Percentiles rank a stretch among this genome's conserved stretches.
Evolutionary conservation across 345 rosid genomes (phyloP).

Genomic region (Crucihimalaya himalaica): DNA sequence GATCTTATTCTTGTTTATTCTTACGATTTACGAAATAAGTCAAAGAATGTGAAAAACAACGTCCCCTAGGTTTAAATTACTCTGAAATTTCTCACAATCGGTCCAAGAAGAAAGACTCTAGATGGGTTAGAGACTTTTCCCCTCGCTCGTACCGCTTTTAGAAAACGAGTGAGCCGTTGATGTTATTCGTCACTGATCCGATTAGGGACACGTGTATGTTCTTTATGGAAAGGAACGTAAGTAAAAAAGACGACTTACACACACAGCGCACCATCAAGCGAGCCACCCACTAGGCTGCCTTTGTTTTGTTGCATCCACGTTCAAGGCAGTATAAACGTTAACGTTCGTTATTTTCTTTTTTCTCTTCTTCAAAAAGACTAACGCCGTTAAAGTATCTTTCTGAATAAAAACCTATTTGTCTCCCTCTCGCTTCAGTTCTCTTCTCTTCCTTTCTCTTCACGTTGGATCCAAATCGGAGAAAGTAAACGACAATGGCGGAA

Average conservation of each 20-base stretch:
- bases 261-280: conserved; percentile 12
- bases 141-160: too few species aligned
- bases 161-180: too few species aligned
- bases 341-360: not conserved
- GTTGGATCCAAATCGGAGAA: conserved; percentile 30
- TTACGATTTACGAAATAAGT: too few species aligned
- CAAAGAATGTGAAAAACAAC: conserved; percentile 13
- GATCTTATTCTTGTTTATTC: too few species aligned
- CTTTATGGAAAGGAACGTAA: not conserved
- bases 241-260: not conserved
- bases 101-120: too few species aligned
- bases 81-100: too few species aligned
- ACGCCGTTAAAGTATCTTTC: conserved; percentile 40
- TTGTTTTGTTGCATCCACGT: conserved; percentile 30
- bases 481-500: conserved; percentile 44
- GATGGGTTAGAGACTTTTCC: too few species aligned
- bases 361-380: not conserved
- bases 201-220: too few species aligned
- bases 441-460: conserved; percentile 20
- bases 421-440: too few species aligned
- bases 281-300: conserved; percentile 18
- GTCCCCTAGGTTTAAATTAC: too few species aligned
- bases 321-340: conserved; percentile 26
- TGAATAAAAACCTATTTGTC: not conserved
- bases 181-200: too few species aligned